phyloP scores from a whole-genome alignment of 805 yeast genomes.

The Brettanomyces custersianus region DNA sequence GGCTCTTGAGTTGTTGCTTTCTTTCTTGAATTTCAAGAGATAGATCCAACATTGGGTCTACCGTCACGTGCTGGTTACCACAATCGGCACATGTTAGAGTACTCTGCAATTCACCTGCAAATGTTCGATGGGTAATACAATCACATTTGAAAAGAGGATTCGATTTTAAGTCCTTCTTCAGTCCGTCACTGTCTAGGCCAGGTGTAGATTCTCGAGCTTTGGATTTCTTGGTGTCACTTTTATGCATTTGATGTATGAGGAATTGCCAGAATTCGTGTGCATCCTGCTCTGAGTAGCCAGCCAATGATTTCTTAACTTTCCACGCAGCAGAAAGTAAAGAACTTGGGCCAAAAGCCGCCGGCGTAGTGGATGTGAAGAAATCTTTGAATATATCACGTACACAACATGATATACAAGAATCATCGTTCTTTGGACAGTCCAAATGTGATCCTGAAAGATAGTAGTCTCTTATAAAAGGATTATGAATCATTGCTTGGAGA shows the following conservation, averaged over 20 bases:
- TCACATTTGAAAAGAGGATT: slow-evolving; percentile 33
- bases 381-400: slow-evolving; percentile 69
- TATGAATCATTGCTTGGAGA: slow-evolving; percentile 83
- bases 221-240: slow-evolving; percentile 24
- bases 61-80: slow-evolving; percentile 50
- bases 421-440: slow-evolving; percentile 34
- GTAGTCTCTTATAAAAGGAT: slow-evolving; percentile 74
- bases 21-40: slow-evolving; percentile 61
- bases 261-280: slow-evolving; percentile 98
- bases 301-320: slow-evolving; percentile 74
- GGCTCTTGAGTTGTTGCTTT: slow-evolving; percentile 20
- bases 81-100: slow-evolving; percentile 70
- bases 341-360: slow-evolving; percentile 74
- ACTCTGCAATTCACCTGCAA: slow-evolving; percentile 77
- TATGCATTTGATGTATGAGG: slow-evolving; percentile 75
- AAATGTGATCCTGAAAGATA: slow-evolving; percentile 70
- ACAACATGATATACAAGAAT: slow-evolving; percentile 74
- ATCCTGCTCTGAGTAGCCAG: slow-evolving; percentile 96
- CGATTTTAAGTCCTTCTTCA: slow-evolving; percentile 3
- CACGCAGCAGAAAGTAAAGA: slow-evolving; percentile 78
- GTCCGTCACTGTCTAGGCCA: slow-evolving; percentile 2
- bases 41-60: slow-evolving; percentile 86
- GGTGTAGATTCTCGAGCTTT: slow-evolving; percentile 17
- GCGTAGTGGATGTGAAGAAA: slow-evolving; percentile 55
- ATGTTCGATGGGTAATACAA: slow-evolving; percentile 77